These are phyloP conservation scores for Madurella fahalii DNA, from an alignment of 2,329 filamentous ascomycete genomes.

Conservation along the genomic window DNA sequence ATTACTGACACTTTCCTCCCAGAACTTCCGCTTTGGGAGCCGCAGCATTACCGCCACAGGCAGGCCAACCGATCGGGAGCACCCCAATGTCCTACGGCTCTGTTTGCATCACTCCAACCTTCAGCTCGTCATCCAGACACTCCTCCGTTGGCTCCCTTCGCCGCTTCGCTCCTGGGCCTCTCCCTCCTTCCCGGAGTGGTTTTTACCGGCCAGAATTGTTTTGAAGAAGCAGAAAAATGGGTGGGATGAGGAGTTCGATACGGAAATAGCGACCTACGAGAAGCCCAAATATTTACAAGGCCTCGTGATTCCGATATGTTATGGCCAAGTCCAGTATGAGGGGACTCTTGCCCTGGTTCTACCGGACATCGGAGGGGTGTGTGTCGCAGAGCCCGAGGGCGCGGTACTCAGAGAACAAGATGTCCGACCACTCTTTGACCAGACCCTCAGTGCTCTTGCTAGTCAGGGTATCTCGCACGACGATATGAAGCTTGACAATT, in stretches of 20 bases:
- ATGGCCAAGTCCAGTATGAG: conserved; percentile 20
- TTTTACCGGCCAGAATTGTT: conserved; percentile 11
- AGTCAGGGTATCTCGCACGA: conserved; percentile 5
- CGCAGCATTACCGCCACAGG: conserved; percentile 1
- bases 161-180: conserved; percentile 4
- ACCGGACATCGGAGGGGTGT: conserved; percentile 19
- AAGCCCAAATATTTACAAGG: conserved; percentile 25
- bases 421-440: conserved; percentile 1
- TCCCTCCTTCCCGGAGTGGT: conserved; percentile 6
- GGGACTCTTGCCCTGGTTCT: conserved; percentile 25
- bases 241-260: conserved; percentile 29
- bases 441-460: conserved; percentile 2
- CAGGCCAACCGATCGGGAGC: conserved; percentile 2
- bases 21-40: conserved; percentile 4
- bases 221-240: conserved; percentile 23
- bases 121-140: conserved; percentile 7
- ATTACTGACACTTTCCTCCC: not conserved
- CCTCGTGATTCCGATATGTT: conserved; percentile 23
- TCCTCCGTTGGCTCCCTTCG: conserved; percentile 3
- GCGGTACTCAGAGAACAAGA: conserved; percentile 4
- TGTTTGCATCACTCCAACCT: not conserved
- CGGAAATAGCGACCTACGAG: conserved; percentile 24
- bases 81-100: conserved; percentile 8
- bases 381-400: conserved; percentile 5
- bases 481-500: conserved; percentile 8